phyloP scores from a whole-genome alignment of 1,284 basidiomycete genomes.

The Tranzscheliella williamsii region DNA sequence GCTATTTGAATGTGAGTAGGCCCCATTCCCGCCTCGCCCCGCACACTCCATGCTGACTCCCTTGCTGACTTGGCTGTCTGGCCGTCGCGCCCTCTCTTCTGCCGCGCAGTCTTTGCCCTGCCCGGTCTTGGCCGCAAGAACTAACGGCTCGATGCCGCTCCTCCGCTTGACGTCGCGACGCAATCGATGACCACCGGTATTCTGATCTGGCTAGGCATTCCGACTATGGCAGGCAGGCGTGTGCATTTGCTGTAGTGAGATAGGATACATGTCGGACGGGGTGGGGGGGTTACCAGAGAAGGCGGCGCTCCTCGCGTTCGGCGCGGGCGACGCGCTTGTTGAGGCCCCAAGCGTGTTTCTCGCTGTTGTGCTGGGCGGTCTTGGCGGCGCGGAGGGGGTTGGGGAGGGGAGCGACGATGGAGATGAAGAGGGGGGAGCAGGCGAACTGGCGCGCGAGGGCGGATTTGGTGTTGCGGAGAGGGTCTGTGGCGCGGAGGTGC shows the following conservation, averaged over 20 bases:
- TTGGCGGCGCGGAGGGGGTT: slow-evolving; percentile 36
- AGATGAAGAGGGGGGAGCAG: slow-evolving; percentile 48
- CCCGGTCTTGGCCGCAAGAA: slow-evolving; percentile 52
- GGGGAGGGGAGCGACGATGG: slow-evolving; percentile 51
- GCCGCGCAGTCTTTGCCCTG: slow-evolving; percentile 48
- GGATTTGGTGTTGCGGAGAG: slow-evolving; percentile 38
- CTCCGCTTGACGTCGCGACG: too few species aligned
- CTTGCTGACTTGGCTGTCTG: neutral
- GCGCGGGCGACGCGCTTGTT: slow-evolving; percentile 47
- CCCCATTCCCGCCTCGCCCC: neutral
- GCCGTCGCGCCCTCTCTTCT: too few species aligned
- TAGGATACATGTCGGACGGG: too few species aligned
- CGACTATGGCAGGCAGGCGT: too few species aligned
- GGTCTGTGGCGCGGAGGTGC: slow-evolving; percentile 41
- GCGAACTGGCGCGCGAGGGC: slow-evolving; percentile 47
- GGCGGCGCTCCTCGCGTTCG: slow-evolving; percentile 41
- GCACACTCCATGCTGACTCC: neutral
- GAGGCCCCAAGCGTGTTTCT: slow-evolving; percentile 45
- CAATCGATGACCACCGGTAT: too few species aligned
- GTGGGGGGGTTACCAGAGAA: slow-evolving; percentile 27
- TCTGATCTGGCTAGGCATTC: too few species aligned
- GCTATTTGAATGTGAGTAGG: slow-evolving; percentile 66
- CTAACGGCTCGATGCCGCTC: too few species aligned
- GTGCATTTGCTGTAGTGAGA: too few species aligned
- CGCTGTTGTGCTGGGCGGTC: slow-evolving; percentile 27